Evolutionary conservation across 2,329 filamentous ascomycete species (phyloP).

Genomic region (Hortaea sp.): DNA sequence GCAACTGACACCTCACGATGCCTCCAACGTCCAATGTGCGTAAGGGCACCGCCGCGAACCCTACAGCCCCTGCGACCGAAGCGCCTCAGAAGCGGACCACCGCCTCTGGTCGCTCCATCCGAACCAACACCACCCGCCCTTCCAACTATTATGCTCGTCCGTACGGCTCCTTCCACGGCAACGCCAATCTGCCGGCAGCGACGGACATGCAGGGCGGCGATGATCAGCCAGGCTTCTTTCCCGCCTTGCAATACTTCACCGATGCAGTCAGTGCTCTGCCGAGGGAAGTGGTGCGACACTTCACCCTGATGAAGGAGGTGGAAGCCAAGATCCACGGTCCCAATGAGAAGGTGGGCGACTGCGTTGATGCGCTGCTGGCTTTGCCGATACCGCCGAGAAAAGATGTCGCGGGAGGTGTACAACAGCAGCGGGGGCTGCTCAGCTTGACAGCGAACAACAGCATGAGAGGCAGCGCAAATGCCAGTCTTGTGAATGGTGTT

Average conservation of each 20-base stretch:
- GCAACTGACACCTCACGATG: constrained; percentile 4
- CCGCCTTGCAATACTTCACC: constrained; percentile 66
- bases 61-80: background rate
- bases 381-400: constrained; percentile 33
- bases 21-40: constrained; percentile 10
- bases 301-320: constrained; percentile 91
- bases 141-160: constrained; percentile 43
- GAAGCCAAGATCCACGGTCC: constrained; percentile 92
- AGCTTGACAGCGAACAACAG: constrained; percentile 31
- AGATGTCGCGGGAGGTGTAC: background rate
- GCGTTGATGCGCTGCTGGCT: constrained; percentile 42
- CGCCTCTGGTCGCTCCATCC: constrained; percentile 35
- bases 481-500: constrained; percentile 29
- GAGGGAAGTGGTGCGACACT: constrained; percentile 89
- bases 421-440: constrained; percentile 18
- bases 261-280: constrained; percentile 87
- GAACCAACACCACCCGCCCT: constrained; percentile 35
- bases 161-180: constrained; percentile 28
- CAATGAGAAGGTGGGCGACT: constrained; percentile 68
- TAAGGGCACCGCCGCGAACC: constrained; percentile 4
- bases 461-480: constrained; percentile 26
- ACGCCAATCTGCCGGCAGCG: constrained; percentile 12
- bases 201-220: constrained; percentile 10
- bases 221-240: constrained; percentile 46
- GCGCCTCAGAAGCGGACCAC: constrained; percentile 6